Evolutionary conservation across 2,329 filamentous ascomycete species (phyloP).

Genomic region (Tothia fuscella): DNA sequence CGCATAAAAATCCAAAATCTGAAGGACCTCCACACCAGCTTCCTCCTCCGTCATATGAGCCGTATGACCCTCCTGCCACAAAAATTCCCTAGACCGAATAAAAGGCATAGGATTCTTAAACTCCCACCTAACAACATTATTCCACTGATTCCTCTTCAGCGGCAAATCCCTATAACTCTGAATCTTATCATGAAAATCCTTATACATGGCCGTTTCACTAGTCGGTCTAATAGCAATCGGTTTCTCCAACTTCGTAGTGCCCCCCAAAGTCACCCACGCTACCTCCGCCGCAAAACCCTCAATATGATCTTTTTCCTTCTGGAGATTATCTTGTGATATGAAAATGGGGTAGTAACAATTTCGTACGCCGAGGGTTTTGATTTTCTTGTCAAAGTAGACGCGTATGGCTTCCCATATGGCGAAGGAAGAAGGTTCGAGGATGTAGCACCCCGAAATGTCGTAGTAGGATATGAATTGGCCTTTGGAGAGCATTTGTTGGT

Average conservation of each 20-base stretch:
- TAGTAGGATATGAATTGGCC: conserved; percentile 98
- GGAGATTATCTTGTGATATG: conserved; percentile 77
- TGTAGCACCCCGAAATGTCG: conserved; percentile 94
- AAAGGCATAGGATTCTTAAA: conserved; percentile 85
- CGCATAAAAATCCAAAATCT: conserved; percentile 90
- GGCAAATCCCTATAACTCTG: conserved; percentile 91
- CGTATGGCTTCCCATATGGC: conserved; percentile 58
- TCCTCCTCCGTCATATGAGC: conserved; percentile 77
- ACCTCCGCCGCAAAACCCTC: conserved; percentile 84
- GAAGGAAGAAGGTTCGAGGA: conserved; percentile 62
- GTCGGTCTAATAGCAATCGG: conserved; percentile 58
- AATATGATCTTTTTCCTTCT: conserved; percentile 85
- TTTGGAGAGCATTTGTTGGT: conserved; percentile 94
- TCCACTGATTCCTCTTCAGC: conserved; percentile 94
- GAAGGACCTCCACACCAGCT: conserved; percentile 73
- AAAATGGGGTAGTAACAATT: conserved; percentile 97
- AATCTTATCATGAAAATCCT: conserved; percentile 92
- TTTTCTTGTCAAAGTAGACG: conserved; percentile 48
- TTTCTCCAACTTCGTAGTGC: conserved; percentile 84
- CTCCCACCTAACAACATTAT: conserved; percentile 90
- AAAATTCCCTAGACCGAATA: conserved; percentile 83
- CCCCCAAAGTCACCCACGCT: conserved; percentile 37
- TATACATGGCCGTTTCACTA: conserved; percentile 78
- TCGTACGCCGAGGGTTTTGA: conserved; percentile 62
- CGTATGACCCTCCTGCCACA: conserved; percentile 96